phyloP scores from a whole-genome alignment of 306 rosid species.

The Rubus parviflorus region DNA sequence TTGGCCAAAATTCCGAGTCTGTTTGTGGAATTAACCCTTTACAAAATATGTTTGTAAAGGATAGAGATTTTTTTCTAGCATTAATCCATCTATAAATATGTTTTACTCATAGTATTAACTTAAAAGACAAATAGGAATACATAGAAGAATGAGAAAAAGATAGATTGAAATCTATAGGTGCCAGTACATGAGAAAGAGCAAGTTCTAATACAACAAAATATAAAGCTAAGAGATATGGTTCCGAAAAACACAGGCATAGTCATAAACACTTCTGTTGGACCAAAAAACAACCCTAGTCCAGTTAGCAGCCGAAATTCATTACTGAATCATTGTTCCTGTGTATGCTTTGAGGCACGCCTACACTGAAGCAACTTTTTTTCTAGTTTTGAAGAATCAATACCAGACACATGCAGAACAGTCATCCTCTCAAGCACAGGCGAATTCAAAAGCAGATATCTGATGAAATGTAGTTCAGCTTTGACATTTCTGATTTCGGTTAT shows the following conservation, averaged over 20 bases:
- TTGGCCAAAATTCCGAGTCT: no score
- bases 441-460: conserved; percentile 41
- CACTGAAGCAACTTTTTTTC: conserved; percentile 43
- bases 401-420: conserved; percentile 40
- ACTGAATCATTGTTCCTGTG: conserved; percentile 37
- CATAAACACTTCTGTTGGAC: background rate
- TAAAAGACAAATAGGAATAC: no score
- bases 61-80: no score
- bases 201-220: no score
- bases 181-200: no score
- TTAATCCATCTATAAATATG: no score
- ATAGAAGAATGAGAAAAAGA: no score
- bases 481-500: conserved; percentile 36
- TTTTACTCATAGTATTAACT: no score
- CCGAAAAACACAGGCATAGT: background rate
- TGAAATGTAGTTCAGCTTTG: conserved; percentile 50
- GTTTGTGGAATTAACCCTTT: no score
- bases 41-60: no score
- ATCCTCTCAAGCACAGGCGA: conserved; percentile 52
- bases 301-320: background rate
- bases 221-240: background rate
- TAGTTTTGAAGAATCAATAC: conserved; percentile 28
- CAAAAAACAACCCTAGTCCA: background rate
- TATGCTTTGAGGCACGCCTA: conserved; percentile 43
- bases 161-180: no score